Evolutionary conservation across 75 land plant genomes (phyloP).

Genomic region (Sequoia sempervirens): DNA sequence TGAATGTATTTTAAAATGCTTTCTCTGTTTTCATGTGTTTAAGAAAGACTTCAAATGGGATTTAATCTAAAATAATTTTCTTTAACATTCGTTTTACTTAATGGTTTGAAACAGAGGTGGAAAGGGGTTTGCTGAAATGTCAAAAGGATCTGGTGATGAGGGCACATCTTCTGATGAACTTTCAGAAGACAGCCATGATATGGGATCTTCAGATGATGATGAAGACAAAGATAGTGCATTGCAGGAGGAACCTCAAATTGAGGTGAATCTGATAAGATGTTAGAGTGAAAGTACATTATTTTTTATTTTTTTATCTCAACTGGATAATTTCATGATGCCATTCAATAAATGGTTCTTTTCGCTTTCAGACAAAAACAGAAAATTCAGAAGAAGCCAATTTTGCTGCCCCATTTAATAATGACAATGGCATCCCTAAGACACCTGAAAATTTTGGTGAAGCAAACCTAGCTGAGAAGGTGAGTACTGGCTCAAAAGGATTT

Average conservation of each 20-base stretch:
- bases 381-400: background rate
- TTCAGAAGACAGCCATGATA: background rate
- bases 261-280: background rate
- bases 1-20: background rate
- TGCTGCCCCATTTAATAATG: background rate
- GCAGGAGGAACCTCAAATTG: background rate
- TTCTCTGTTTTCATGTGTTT: background rate
- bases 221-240: background rate
- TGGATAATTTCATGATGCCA: background rate
- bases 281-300: background rate
- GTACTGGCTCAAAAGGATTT: slow-evolving; percentile 1
- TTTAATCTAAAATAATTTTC: background rate
- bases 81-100: background rate
- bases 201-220: background rate
- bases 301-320: background rate
- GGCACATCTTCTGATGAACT: slow-evolving; percentile 4
- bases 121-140: background rate
- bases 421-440: background rate
- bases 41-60: background rate
- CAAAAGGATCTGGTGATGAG: background rate
- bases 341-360: background rate
- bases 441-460: slow-evolving; percentile 1
- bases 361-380: slow-evolving; percentile 2
- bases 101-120: slow-evolving; percentile 5
- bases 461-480: slow-evolving; percentile 27